phyloP scores from a whole-genome alignment of 768 basidiomycete genomes.

The Mycena albidolilacea region DNA sequence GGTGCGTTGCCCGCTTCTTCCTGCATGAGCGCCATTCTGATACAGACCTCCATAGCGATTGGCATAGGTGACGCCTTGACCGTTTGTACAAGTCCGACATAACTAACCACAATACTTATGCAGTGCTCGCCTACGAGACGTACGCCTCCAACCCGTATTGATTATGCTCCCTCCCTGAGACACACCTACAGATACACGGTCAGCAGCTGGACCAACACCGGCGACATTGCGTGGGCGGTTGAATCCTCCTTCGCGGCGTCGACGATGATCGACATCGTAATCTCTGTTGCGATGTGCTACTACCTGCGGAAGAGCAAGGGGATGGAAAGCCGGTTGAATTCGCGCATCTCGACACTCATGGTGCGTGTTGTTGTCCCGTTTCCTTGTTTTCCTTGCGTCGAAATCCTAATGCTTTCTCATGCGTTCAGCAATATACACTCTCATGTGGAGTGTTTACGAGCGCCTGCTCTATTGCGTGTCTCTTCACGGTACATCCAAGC shows the following conservation, averaged over 20 bases:
- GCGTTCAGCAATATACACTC: constrained; percentile 52
- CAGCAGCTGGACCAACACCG: constrained; percentile 49
- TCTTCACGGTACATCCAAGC: constrained; percentile 55
- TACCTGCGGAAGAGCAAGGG: constrained; percentile 53
- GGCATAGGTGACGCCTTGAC: constrained; percentile 48
- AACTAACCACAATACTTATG: not conserved
- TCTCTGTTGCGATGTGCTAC: constrained; percentile 53
- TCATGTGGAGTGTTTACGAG: constrained; percentile 56
- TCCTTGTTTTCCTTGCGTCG: too few species aligned
- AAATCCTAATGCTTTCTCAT: not conserved
- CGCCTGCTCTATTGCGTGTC: constrained; percentile 59
- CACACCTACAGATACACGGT: constrained; percentile 48
- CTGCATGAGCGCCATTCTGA: not conserved
- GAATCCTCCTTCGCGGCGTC: constrained; percentile 57
- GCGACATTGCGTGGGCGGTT: constrained; percentile 56
- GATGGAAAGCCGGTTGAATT: constrained; percentile 44
- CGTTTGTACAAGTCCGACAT: not conserved
- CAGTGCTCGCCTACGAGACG: constrained; percentile 56
- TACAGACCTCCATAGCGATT: constrained; percentile 43
- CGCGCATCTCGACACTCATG: constrained; percentile 51
- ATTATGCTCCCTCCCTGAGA: not conserved
- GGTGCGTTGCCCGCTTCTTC: constrained; percentile 45
- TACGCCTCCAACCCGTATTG: constrained; percentile 37
- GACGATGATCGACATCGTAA: constrained; percentile 62
- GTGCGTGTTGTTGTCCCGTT: constrained; percentile 33